Evolutionary conservation across 176 grass and related monocot genomes (phyloP).

Genomic region (Raddia guianensis): DNA sequence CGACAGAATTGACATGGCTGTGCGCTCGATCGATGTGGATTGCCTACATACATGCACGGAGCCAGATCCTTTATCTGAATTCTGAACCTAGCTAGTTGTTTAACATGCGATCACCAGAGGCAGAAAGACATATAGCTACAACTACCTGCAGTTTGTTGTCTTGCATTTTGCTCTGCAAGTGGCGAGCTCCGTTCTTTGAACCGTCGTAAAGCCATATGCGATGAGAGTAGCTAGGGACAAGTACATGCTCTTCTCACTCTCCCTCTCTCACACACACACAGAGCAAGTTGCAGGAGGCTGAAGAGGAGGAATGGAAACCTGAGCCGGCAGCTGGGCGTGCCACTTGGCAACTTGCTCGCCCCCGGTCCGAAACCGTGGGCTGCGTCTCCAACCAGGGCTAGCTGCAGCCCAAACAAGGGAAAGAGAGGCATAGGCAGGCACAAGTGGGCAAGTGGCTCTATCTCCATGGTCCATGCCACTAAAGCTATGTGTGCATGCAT

Average conservation of each 20-base stretch:
- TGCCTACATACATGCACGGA: not conserved
- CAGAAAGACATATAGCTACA: no score
- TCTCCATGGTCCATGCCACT: not conserved
- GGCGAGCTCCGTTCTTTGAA: conserved; percentile 26
- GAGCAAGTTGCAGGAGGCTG: not conserved
- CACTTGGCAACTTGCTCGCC: conserved; percentile 37
- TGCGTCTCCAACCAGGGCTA: not conserved
- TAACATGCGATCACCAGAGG: not conserved
- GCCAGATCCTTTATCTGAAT: conserved; percentile 22
- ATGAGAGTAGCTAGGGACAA: not conserved
- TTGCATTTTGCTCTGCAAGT: conserved; percentile 13
- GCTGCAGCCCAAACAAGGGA: conserved; percentile 24
- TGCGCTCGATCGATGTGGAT: not conserved
- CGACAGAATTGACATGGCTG: conserved; percentile 31
- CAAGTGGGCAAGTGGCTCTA: conserved; percentile 13
- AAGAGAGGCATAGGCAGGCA: not conserved
- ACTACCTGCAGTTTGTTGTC: no score
- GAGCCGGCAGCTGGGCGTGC: not conserved
- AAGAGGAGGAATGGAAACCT: not conserved
- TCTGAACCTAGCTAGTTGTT: no score
- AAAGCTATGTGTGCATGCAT: not conserved
- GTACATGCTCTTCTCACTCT: no score
- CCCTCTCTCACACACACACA: no score
- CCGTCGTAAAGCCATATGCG: not conserved
- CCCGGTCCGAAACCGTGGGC: conserved; percentile 27